phyloP scores from a whole-genome alignment of 805 yeast genomes.

The Vanderwaltozyma tropicalis region DNA sequence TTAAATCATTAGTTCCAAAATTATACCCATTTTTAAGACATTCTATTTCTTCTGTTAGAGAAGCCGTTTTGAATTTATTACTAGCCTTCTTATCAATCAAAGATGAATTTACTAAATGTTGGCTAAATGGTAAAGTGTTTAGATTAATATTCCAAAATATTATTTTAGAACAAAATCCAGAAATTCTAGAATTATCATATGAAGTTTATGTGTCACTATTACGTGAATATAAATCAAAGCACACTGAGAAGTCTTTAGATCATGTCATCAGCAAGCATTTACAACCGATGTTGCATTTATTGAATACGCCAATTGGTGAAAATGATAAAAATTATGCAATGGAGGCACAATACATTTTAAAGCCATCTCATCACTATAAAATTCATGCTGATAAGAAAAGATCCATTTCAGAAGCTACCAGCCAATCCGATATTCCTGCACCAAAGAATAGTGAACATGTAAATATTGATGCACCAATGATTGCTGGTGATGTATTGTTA shows the following conservation, averaged over 20 bases:
- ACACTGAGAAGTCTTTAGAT: conserved; percentile 37
- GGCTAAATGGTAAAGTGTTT: conserved; percentile 70
- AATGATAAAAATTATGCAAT: conserved; percentile 80
- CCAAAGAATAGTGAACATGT: conserved; percentile 48
- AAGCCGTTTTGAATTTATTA: conserved; percentile 74
- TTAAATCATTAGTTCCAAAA: conserved; percentile 74
- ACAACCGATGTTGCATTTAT: conserved; percentile 48
- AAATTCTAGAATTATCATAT: conserved; percentile 53
- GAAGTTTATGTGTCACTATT: conserved; percentile 51
- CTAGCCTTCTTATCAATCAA: conserved; percentile 58
- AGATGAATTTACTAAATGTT: conserved; percentile 43
- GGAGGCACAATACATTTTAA: conserved; percentile 62
- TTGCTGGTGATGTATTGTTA: conserved; percentile 80
- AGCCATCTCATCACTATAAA: conserved; percentile 49
- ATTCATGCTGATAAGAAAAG: conserved; percentile 27
- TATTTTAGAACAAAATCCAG: conserved; percentile 76
- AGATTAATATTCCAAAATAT: conserved; percentile 79
- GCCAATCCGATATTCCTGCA: conserved; percentile 34
- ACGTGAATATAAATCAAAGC: conserved; percentile 32
- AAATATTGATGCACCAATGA: conserved; percentile 88
- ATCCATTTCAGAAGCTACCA: conserved; percentile 18
- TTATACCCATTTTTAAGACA: conserved; percentile 88
- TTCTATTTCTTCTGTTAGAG: conserved; percentile 83
- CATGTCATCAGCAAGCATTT: conserved; percentile 45
- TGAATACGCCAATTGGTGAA: conserved; percentile 92